Conservation (phyloP, 441 rosid species). For the Eutrema salsugineum region DNA sequence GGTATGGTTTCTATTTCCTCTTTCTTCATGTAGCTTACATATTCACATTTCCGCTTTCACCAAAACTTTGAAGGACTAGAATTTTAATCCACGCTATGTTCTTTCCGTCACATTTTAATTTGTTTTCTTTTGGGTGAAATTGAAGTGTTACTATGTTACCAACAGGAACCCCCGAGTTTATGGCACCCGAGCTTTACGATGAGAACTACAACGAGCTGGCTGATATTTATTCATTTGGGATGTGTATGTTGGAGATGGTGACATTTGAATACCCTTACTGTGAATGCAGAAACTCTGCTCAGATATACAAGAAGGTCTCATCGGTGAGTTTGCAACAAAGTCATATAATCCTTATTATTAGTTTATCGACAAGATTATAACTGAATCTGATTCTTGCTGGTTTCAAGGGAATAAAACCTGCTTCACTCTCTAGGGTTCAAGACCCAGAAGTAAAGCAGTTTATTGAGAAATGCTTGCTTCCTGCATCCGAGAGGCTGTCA, state of each 20-base stretch:
- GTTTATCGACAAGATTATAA: not conserved
- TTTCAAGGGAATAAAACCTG: constrained; percentile 69
- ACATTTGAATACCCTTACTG: constrained; percentile 68
- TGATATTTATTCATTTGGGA: constrained; percentile 67
- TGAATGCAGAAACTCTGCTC: constrained; percentile 71
- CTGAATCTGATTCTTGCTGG: not conserved
- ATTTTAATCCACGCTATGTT: not conserved
- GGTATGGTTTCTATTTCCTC: constrained; percentile 38
- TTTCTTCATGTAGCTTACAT: constrained; percentile 12
- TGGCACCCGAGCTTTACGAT: constrained; percentile 79
- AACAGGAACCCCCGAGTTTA: constrained; percentile 70
- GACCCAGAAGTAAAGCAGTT: constrained; percentile 53
- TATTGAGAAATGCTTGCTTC: constrained; percentile 65
- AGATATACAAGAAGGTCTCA: constrained; percentile 68
- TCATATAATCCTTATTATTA: not conserved
- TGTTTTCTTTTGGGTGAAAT: not conserved
- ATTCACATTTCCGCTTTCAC: not conserved
- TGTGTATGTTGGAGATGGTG: constrained; percentile 75
- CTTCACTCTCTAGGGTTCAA: constrained; percentile 53
- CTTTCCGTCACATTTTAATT: constrained; percentile 4
- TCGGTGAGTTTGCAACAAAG: constrained; percentile 31
- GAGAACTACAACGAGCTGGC: constrained; percentile 71
- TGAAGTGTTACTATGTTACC: constrained; percentile 7
- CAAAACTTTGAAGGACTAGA: not conserved
- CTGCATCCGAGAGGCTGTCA: constrained; percentile 58